These are phyloP conservation scores for Rhodofomes roseus DNA, from an alignment of 1,284 basidiomycete genomes.

Conservation along the genomic window DNA sequence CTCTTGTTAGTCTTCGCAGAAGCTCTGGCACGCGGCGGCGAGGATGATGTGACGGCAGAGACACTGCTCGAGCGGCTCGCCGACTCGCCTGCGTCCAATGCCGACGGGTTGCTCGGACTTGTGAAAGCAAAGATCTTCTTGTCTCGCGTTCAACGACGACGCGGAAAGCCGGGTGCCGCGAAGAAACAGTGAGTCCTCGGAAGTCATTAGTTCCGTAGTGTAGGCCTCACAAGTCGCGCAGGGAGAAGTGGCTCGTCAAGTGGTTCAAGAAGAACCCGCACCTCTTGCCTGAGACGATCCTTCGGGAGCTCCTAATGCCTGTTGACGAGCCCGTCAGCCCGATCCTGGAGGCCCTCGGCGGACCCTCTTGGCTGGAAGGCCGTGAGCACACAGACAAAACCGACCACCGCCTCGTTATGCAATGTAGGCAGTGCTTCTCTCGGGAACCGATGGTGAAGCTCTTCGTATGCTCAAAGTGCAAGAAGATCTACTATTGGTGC, in stretches of 20 bases:
- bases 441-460: conserved; percentile 16
- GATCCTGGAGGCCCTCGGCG: conserved; percentile 15
- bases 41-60: conserved; percentile 1
- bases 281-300: conserved; percentile 1
- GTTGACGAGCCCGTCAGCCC: conserved; percentile 8
- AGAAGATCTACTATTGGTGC: conserved; percentile 21
- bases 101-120: background rate
- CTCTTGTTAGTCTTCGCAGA: conserved; percentile 1
- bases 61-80: background rate
- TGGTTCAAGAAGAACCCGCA: conserved; percentile 18
- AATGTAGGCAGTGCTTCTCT: conserved; percentile 12
- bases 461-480: conserved; percentile 15
- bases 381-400: conserved; percentile 7
- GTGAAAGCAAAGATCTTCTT: conserved; percentile 1
- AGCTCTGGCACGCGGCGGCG: background rate
- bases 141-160: background rate
- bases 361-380: conserved; percentile 12
- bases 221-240: background rate
- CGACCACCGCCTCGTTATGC: conserved; percentile 12
- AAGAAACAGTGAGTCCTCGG: conserved; percentile 4
- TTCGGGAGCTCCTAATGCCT: conserved; percentile 9
- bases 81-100: background rate
- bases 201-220: background rate
- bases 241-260: conserved; percentile 15
- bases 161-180: background rate